Evolutionary conservation across 306 rosid species (phyloP), one percentile per base, ranked within the genome.

Genomic region (Inga oerstediana): DNA sequence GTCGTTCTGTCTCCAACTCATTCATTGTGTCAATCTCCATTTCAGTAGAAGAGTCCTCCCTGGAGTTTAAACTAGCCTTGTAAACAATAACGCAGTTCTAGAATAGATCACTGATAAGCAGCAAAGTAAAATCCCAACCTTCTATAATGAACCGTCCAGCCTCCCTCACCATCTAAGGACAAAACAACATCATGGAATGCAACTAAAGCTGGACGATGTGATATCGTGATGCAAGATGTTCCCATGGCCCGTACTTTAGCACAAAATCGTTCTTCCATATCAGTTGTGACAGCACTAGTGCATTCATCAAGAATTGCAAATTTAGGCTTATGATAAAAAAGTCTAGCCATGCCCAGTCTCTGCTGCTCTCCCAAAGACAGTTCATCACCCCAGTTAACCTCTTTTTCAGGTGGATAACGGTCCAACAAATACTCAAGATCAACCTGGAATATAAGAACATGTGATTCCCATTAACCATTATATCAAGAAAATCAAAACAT

Each of bases 251-350:
- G 86, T 76, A 97, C 99, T 86, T 94, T 92, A 83, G 97, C 89
- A 90, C 99, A 97, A 86, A 97, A 97, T 11, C 99, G 94, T 83
- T 97, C 99, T 89, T 97, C 99, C 99, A 97, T 97, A 87, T 97
- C 98, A 81, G 98, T 97, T 81, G 99, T 97, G 84, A 97, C 99
- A 77, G 99, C 99, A 92, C 99, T 97, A 3, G 99, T 97, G 89
- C 99, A 97, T 84, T 97, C 99, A 76, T 97, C 99, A 78, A 97
- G 98, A 90, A 97, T 97, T 76, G 99, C 99, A 88, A 97, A 97
- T 85, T 91, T 94, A 75, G 99, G 99, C 88, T 88, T 97, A 82
- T 97, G 99, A 80, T 97, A 97, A 82, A 97, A 97, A 75, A 97
- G 97, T 84, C 99, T 92, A 77, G 98, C 99, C 99, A 97, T 97